phyloP scores from a whole-genome alignment of 1,284 basidiomycete species.

The Pyrrhoderma lamaoense region DNA sequence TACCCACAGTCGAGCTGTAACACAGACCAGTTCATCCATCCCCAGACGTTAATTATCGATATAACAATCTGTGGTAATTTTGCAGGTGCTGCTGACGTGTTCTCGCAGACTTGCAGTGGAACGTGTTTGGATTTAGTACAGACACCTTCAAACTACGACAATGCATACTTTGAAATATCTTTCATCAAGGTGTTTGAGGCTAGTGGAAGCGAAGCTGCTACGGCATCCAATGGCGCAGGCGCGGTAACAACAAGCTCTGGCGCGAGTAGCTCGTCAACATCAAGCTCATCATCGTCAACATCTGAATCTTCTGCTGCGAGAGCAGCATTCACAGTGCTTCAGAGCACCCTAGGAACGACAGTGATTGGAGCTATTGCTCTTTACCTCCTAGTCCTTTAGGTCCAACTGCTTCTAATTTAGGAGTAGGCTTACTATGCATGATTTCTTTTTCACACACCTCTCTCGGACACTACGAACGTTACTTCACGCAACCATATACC shows the following conservation, averaged over 20 bases:
- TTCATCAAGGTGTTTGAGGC: conserved; percentile 16
- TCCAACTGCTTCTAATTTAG: too few relatives aligned
- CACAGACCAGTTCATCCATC: conserved; percentile 11
- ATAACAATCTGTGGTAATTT: conserved; percentile 22
- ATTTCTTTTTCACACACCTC: too few relatives aligned
- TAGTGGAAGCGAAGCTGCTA: too few relatives aligned
- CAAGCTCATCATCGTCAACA: too few relatives aligned
- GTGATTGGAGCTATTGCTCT: too few relatives aligned
- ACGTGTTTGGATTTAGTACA: conserved; percentile 16
- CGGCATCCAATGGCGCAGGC: conserved; percentile 12
- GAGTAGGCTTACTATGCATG: too few relatives aligned
- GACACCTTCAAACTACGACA: conserved; percentile 16
- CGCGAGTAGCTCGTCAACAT: too few relatives aligned
- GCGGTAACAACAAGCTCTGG: not conserved
- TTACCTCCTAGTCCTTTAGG: too few relatives aligned
- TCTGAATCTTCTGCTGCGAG: too few relatives aligned
- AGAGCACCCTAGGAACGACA: not conserved
- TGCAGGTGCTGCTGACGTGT: conserved; percentile 18
- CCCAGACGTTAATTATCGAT: conserved; percentile 19
- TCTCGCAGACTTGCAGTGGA: conserved; percentile 16
- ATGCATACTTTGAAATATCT: conserved; percentile 17
- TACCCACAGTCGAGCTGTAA: conserved; percentile 16
- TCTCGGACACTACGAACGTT: too few relatives aligned
- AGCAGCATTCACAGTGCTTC: not conserved
- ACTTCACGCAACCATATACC: too few relatives aligned